Evolutionary conservation across 1,139 yeast genomes (phyloP).

Genomic region (Eremothecium cymbalariae): DNA sequence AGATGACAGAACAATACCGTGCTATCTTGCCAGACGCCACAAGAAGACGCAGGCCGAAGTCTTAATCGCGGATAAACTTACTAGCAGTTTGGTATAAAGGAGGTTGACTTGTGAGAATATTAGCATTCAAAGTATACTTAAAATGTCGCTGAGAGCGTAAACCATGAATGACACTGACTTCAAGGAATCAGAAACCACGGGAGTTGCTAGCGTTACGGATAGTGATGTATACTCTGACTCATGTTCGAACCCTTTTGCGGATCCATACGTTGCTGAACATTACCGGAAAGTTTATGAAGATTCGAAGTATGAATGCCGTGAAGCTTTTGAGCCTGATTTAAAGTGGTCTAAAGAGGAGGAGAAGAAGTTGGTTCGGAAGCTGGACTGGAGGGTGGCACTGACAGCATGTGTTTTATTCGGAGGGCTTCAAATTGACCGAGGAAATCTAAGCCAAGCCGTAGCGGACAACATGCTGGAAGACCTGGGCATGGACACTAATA

Average conservation of each 20-base stretch:
- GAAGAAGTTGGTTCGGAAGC: constrained; percentile 34
- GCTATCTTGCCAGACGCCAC: too few species aligned
- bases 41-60: too few species aligned
- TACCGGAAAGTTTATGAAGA: constrained; percentile 38
- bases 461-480: constrained; percentile 43
- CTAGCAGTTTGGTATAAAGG: too few species aligned
- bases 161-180: too few species aligned
- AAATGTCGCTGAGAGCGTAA: too few species aligned
- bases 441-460: constrained; percentile 43
- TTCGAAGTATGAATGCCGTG: constrained; percentile 39
- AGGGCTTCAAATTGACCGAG: constrained; percentile 46
- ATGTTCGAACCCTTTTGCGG: constrained; percentile 28
- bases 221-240: too few species aligned
- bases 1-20: too few species aligned
- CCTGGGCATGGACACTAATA: constrained; percentile 39
- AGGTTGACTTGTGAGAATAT: too few species aligned
- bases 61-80: too few species aligned
- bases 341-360: constrained; percentile 45
- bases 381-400: constrained; percentile 39
- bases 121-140: too few species aligned
- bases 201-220: too few species aligned
- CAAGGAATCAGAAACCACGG: too few species aligned
- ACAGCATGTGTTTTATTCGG: constrained; percentile 44
- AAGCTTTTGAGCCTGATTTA: constrained; percentile 40
- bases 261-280: constrained; percentile 38